These are phyloP conservation scores for sunflower (Helianthus annuus) DNA, from an alignment of 129 eudicot species.

Conservation along the genomic window HanXRQr2.0-SUNRISE NC_035444.2:92063797-92064296, in stretches of 20 bases:
- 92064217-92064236: constrained; percentile 1
- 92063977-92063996: background rate
- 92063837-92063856: no score
- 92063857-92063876: no score
- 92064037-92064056: constrained; percentile 30
- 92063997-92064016: background rate
- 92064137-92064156: constrained; percentile 12
- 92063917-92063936: no score
- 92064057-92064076: constrained; percentile 13
- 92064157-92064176: background rate
- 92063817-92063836: no score
- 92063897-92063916: background rate
- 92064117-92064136: background rate
- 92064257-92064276: no score
- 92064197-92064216: background rate
- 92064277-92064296: no score
- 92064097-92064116: constrained; percentile 1
- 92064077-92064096: constrained; percentile 6
- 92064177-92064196: background rate
- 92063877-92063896: background rate
- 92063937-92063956: background rate
- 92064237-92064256: constrained; percentile 3
- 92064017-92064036: constrained; percentile 23
- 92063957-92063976: background rate
- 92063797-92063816: no score